A percentile compares a stretch with the other conserved stretches of the same genome.
phyloP scores from a whole-genome alignment of 768 basidiomycete genomes.

The Cystobasidium ongulense region DNA sequence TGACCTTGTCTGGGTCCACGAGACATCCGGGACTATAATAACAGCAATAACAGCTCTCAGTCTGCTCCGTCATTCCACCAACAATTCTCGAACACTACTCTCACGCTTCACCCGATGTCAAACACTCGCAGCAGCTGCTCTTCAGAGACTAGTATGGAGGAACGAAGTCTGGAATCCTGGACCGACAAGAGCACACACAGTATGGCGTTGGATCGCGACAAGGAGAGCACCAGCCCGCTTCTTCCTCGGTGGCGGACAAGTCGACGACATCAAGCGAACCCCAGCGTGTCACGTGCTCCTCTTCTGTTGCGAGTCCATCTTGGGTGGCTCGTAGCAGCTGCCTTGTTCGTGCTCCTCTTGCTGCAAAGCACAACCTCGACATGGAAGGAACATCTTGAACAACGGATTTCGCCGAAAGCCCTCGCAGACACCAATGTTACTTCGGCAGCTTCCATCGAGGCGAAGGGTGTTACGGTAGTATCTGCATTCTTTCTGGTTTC shows the following conservation, averaged over 20 bases:
- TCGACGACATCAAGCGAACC: not conserved
- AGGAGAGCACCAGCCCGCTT: not conserved
- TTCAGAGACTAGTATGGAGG: no score
- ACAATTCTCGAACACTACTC: no score
- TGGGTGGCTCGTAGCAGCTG: not conserved
- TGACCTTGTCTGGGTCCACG: no score
- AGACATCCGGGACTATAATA: no score
- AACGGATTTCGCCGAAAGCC: not conserved
- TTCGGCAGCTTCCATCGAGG: not conserved
- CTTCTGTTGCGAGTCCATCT: not conserved
- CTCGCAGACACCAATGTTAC: not conserved
- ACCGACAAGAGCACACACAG: no score
- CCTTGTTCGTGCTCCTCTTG: not conserved
- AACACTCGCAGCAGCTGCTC: no score
- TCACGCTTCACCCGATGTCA: no score
- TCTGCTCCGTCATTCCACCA: no score
- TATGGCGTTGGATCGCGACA: no score
- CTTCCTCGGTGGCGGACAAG: conserved; percentile 1
- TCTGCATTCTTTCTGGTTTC: conserved; percentile 38
- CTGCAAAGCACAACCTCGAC: not conserved
- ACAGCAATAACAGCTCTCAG: no score
- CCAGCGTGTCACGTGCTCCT: not conserved
- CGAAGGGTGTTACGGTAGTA: conserved; percentile 33
- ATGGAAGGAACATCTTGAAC: not conserved
- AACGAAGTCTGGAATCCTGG: no score